Evolutionary conservation across 1,284 basidiomycete species (phyloP).

Genomic region (Tranzscheliella williamsii): DNA sequence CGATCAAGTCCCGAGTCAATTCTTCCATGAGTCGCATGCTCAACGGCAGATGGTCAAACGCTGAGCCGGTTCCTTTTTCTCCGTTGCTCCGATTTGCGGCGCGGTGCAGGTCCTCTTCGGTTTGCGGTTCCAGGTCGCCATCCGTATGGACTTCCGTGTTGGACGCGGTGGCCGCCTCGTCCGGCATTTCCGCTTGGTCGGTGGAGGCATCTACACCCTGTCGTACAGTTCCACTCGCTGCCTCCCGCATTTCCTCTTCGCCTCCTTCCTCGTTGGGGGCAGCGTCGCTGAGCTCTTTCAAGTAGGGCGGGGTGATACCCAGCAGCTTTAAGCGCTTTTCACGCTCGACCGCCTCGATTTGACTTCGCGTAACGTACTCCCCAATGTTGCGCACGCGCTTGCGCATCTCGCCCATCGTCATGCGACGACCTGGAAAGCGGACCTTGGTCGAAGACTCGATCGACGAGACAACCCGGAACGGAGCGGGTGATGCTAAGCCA

Average conservation of each 20-base stretch:
- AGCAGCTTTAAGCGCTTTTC: conserved; percentile 62
- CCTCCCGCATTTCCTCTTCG: not conserved
- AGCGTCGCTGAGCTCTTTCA: conserved; percentile 6
- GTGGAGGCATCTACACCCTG: not conserved
- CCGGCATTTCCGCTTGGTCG: not conserved
- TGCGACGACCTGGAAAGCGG: conserved; percentile 89
- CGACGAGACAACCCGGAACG: conserved; percentile 42
- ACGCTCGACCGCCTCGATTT: conserved; percentile 61
- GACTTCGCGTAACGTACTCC: conserved; percentile 73
- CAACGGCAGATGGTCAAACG: conserved; percentile 23
- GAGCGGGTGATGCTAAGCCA: conserved; percentile 64
- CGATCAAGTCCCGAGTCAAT: conserved; percentile 52
- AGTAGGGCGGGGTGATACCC: conserved; percentile 65
- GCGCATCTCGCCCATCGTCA: conserved; percentile 94
- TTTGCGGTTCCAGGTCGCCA: too few relatives aligned
- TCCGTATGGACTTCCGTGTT: too few relatives aligned
- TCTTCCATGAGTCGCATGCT: conserved; percentile 58
- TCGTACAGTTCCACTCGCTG: too few relatives aligned
- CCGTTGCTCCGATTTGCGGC: not conserved
- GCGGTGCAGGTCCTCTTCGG: too few relatives aligned
- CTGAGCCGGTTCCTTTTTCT: not conserved
- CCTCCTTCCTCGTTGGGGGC: not conserved
- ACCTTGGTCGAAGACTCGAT: conserved; percentile 86
- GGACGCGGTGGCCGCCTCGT: too few relatives aligned
- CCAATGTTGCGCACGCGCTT: conserved; percentile 88